These are phyloP conservation scores for Magnaporthiopsis incrustans DNA, from an alignment of 2,329 filamentous ascomycete genomes.

Conservation along the genomic window DNA sequence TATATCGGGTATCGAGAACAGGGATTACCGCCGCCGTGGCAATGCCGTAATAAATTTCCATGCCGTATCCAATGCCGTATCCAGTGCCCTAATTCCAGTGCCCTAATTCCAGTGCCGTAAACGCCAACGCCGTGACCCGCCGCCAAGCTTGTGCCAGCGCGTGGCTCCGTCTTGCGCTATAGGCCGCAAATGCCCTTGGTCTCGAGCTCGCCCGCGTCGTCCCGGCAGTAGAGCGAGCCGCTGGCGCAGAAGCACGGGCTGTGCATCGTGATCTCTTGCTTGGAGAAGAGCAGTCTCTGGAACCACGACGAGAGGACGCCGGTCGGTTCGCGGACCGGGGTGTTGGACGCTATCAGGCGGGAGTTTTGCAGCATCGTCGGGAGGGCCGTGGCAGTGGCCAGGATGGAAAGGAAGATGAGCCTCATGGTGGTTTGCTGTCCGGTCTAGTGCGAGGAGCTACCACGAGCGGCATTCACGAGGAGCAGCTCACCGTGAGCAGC, in stretches of 20 bases:
- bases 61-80: too few species aligned
- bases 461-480: too few species aligned
- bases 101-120: too few species aligned
- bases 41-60: too few species aligned
- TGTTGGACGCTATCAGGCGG: constrained; percentile 3
- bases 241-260: constrained; percentile 13
- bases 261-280: not conserved
- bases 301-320: not conserved
- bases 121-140: too few species aligned
- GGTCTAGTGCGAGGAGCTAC: too few species aligned
- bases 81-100: too few species aligned
- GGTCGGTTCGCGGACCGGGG: not conserved
- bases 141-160: too few species aligned
- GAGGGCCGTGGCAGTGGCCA: not conserved
- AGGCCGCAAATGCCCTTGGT: not conserved
- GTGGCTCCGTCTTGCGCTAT: not conserved
- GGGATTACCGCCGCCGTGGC: too few species aligned
- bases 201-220: not conserved
- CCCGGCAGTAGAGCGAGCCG: constrained; percentile 12
- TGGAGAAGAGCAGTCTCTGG: not conserved
- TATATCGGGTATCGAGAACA: too few species aligned
- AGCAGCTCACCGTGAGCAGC: too few species aligned
- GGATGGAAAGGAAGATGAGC: not conserved
- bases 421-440: not conserved
- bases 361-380: constrained; percentile 7